Base-by-base conservation (phyloP, 2,329 filamentous ascomycete genomes). In the Cercospora brassicicola region DNA sequence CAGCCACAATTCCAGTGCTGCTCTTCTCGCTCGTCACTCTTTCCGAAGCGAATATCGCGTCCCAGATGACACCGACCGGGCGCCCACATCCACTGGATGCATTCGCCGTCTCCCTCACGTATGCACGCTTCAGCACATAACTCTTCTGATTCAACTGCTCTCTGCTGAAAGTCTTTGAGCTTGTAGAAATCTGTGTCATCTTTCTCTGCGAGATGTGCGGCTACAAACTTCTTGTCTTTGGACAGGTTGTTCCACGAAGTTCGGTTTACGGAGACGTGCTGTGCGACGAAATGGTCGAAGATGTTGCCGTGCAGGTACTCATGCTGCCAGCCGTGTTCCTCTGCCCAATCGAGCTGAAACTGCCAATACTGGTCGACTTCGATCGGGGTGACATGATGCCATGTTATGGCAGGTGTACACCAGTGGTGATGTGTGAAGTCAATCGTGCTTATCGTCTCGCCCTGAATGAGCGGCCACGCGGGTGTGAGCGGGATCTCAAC, bases 401-500 rank as follows among this genome's bases (percentile, higher is more conserved):
- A 77, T 11, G 79, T 80, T 8, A 84, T 73, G 18, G 80, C 76
- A 3, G 81, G 79, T 1, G 74, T 73, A 71, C 83, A 84, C 82
- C 82, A 84, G 62, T 82, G 78, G 39, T 77, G 74, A 10, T 74
- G 60, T 0, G 78, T 81, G 76, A 80, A 84, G 62, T 82, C 81
- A 10, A 84, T 74, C 0, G 78, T 79, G 39, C 72, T 71, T 4
- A 81, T 79, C 5, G 77, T 81, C 69, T 84, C 82, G 64, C 80
- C 78, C 69, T 84, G 82, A 7, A 84, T 78, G 13, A 82, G 72
- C 0, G 82, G 82, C 76, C 79, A 83, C 0, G 80, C 78, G 8
- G 76, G 74, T 23, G 79, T 82, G 67, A 87, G 68, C 3, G 77
- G 74, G 9, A 87, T 79, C 0, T 81, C 81, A 36, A 79, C 81